Conservation (phyloP, 805 yeast genomes). For the Yamadazyma laniorum region DNA sequence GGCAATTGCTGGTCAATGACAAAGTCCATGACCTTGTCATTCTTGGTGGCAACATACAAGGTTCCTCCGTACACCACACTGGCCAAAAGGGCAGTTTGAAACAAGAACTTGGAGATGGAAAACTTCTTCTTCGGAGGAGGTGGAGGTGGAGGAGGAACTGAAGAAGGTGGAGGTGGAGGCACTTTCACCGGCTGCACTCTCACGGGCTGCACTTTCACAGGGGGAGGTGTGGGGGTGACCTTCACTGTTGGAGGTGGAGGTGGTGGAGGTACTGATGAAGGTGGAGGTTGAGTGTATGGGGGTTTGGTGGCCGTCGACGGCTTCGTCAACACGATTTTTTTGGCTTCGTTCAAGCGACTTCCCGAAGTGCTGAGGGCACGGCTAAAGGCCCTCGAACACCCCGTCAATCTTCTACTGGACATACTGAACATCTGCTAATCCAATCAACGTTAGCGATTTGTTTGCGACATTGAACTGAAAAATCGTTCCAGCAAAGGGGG, state of each 20-base stretch:
- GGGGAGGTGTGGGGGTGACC: not conserved
- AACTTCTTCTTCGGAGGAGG: constrained; percentile 21
- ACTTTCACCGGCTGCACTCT: not conserved
- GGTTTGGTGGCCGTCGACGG: no score
- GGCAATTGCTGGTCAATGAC: constrained; percentile 44
- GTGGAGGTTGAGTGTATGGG: no score
- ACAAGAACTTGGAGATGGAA: constrained; percentile 29
- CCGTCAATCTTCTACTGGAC: constrained; percentile 1
- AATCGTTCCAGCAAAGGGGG: no score
- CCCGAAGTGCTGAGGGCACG: not conserved
- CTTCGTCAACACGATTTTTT: not conserved
- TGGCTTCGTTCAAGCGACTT: constrained; percentile 2
- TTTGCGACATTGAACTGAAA: no score
- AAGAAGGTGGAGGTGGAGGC: not conserved
- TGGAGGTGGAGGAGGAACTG: constrained; percentile 3
- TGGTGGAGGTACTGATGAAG: no score
- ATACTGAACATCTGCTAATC: no score
- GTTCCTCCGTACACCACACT: constrained; percentile 38
- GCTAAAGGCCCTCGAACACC: not conserved
- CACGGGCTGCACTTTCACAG: not conserved
- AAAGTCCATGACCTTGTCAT: constrained; percentile 43
- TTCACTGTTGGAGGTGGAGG: not conserved
- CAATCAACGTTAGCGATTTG: constrained; percentile 6
- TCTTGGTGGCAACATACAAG: constrained; percentile 41
- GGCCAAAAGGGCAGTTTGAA: constrained; percentile 27